phyloP scores from a whole-genome alignment of 148 eudicot species.

The Rhododendron ovatum region DNA sequence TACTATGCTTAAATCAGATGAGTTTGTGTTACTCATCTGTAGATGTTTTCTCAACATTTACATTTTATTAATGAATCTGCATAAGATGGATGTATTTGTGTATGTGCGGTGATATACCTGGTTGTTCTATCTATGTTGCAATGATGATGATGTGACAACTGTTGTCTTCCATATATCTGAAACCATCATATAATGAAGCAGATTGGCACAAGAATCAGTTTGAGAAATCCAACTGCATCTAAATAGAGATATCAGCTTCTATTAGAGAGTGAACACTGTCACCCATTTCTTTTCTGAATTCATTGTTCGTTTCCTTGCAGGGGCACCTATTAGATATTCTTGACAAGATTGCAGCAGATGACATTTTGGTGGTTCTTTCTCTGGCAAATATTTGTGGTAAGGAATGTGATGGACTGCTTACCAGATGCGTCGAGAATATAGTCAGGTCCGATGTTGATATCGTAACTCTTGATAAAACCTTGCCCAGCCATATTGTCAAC shows the following conservation, averaged over 20 bases:
- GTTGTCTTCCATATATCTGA: neutral
- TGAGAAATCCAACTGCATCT: neutral
- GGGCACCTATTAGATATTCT: slow-evolving; percentile 62
- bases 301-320: slow-evolving; percentile 31
- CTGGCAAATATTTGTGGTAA: slow-evolving; percentile 59
- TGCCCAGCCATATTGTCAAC: slow-evolving; percentile 55
- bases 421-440: slow-evolving; percentile 51
- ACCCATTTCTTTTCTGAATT: neutral
- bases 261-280: neutral
- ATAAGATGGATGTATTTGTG: neutral
- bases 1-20: neutral
- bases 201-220: neutral
- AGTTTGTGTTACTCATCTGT: neutral
- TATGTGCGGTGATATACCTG: neutral
- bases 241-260: neutral
- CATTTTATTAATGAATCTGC: neutral
- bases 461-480: slow-evolving; percentile 60
- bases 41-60: neutral
- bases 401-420: slow-evolving; percentile 55
- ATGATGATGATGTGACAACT: neutral
- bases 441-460: slow-evolving; percentile 62
- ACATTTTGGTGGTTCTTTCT: slow-evolving; percentile 58
- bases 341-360: slow-evolving; percentile 70
- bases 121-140: neutral
- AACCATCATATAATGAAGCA: neutral